Evolutionary conservation across 2,329 filamentous ascomycete species (phyloP).

Genomic region (Graphiopsis chlorocephala): DNA sequence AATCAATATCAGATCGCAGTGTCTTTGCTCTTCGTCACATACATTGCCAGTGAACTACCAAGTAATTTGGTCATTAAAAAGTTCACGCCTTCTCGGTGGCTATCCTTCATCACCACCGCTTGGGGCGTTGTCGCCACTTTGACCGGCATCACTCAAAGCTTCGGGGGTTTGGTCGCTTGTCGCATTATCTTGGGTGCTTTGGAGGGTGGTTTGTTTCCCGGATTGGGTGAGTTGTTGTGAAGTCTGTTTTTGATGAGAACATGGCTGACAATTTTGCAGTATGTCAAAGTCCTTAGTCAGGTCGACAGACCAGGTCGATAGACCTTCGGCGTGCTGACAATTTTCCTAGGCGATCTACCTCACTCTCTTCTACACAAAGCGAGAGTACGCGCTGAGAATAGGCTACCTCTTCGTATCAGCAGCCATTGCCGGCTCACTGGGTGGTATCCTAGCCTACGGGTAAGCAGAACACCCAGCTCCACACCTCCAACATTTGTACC

Average conservation of each 20-base stretch:
- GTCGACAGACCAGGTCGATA: not conserved
- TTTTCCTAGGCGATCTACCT: slow-evolving; percentile 34
- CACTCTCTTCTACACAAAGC: slow-evolving; percentile 47
- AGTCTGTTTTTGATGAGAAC: not conserved
- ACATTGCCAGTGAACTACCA: slow-evolving; percentile 47
- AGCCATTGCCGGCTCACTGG: slow-evolving; percentile 49
- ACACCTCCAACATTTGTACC: not conserved
- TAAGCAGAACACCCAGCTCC: not conserved
- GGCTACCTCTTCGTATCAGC: slow-evolving; percentile 47
- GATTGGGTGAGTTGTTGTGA: not conserved
- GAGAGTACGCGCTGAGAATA: slow-evolving; percentile 42
- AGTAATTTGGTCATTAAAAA: slow-evolving; percentile 50
- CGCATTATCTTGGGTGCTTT: slow-evolving; percentile 30
- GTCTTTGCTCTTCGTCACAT: slow-evolving; percentile 23
- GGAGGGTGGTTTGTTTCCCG: slow-evolving; percentile 26
- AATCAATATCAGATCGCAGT: slow-evolving; percentile 37
- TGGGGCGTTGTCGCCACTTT: slow-evolving; percentile 46
- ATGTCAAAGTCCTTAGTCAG: not conserved
- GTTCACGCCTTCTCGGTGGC: slow-evolving; percentile 37
- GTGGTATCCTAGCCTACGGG: slow-evolving; percentile 38
- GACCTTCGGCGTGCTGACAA: not conserved
- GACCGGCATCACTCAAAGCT: slow-evolving; percentile 46
- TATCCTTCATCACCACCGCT: slow-evolving; percentile 32
- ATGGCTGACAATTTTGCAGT: not conserved
- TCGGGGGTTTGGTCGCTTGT: slow-evolving; percentile 41